These are phyloP conservation scores for Salix arbutifolia DNA, from an alignment of 345 rosid species.

Conservation along the genomic window DNA sequence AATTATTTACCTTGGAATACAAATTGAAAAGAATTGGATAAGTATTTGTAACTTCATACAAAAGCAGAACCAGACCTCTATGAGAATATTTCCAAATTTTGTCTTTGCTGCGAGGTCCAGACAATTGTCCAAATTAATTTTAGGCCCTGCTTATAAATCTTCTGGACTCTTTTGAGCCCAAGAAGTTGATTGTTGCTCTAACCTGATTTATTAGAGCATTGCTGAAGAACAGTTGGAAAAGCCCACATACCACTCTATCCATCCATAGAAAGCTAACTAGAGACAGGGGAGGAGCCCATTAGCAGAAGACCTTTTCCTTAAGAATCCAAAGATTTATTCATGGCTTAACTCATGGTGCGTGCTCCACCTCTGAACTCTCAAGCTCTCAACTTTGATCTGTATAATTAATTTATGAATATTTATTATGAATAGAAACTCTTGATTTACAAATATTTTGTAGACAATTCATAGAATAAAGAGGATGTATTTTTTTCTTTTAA, in stretches of 20 bases:
- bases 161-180: not conserved
- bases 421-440: too few relatives aligned
- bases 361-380: too few relatives aligned
- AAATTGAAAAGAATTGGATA: not conserved
- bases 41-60: not conserved
- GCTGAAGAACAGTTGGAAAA: not conserved
- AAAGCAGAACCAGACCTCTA: too few relatives aligned
- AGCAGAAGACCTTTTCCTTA: not conserved
- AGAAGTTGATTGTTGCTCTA: not conserved
- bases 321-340: too few relatives aligned
- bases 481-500: too few relatives aligned
- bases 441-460: too few relatives aligned
- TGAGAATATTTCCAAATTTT: not conserved
- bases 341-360: too few relatives aligned
- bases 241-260: not conserved
- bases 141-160: not conserved
- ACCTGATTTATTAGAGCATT: not conserved
- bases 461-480: too few relatives aligned
- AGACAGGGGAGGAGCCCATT: not conserved
- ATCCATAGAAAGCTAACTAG: not conserved
- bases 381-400: too few relatives aligned
- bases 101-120: not conserved
- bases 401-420: too few relatives aligned
- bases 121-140: not conserved
- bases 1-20: too few relatives aligned